Evolutionary conservation across 768 basidiomycete genomes (phyloP).

Genomic region (Chiua virens): DNA sequence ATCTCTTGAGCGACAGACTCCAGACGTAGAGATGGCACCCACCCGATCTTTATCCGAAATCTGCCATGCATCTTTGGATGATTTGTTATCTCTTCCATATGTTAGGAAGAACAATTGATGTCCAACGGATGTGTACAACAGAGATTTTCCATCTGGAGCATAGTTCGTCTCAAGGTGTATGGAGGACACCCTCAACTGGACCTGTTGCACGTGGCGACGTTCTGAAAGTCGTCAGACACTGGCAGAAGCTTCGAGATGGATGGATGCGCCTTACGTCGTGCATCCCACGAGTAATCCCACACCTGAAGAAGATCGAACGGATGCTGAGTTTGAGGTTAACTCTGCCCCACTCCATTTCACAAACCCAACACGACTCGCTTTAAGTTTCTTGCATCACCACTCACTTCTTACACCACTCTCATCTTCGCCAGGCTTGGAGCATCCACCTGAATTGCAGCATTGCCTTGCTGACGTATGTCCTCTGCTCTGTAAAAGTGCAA

Average conservation of each 20-base stretch:
- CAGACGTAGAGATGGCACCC: background rate
- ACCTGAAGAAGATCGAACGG: slow-evolving; percentile 20
- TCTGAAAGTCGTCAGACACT: slow-evolving; percentile 46
- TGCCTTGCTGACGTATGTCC: slow-evolving; percentile 20
- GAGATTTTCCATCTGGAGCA: slow-evolving; percentile 66
- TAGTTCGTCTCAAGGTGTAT: slow-evolving; percentile 68
- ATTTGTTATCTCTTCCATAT: slow-evolving; percentile 52
- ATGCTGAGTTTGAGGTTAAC: slow-evolving; percentile 19
- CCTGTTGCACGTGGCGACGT: slow-evolving; percentile 65
- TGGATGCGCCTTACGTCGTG: slow-evolving; percentile 57
- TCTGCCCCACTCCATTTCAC: slow-evolving; percentile 24
- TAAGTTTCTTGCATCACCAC: slow-evolving; percentile 26
- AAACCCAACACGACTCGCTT: slow-evolving; percentile 12
- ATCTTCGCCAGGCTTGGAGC: slow-evolving; percentile 39
- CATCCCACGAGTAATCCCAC: too few relatives aligned
- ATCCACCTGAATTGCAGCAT: slow-evolving; percentile 6
- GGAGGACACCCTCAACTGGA: slow-evolving; percentile 57
- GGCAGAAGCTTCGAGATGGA: background rate
- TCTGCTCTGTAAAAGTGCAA: background rate
- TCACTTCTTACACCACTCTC: slow-evolving; percentile 55
- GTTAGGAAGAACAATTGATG: slow-evolving; percentile 64
- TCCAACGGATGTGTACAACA: slow-evolving; percentile 62
- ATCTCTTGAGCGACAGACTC: background rate
- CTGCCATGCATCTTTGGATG: slow-evolving; percentile 52
- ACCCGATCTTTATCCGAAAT: slow-evolving; percentile 33